Conservation (phyloP, 768 basidiomycete genomes). For the Xerocomellus amylosporus region DNA sequence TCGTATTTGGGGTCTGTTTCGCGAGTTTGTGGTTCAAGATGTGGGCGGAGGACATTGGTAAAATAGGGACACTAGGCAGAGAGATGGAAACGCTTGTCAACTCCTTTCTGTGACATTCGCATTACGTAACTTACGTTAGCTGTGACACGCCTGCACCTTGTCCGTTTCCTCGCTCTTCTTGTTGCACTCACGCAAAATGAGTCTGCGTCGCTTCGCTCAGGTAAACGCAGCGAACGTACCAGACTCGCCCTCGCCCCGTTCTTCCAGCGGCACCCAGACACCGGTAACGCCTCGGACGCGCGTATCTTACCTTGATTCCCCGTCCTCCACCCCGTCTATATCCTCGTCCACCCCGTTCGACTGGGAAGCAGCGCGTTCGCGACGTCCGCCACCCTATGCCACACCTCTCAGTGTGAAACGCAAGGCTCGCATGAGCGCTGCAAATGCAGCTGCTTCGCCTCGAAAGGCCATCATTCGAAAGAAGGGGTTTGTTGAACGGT, state of each 20-base stretch:
- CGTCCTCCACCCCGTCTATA: constrained; percentile 64
- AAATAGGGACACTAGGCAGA: constrained; percentile 21
- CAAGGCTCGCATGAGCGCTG: constrained; percentile 39
- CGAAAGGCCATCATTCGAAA: constrained; percentile 58
- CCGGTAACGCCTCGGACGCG: constrained; percentile 47
- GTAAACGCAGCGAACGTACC: constrained; percentile 39
- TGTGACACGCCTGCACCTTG: constrained; percentile 24
- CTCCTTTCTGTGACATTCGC: constrained; percentile 19
- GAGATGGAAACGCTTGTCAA: constrained; percentile 9
- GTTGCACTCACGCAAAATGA: constrained; percentile 35
- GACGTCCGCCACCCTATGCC: constrained; percentile 68
- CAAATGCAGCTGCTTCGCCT: constrained; percentile 31
- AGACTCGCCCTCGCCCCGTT: constrained; percentile 37
- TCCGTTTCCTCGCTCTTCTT: constrained; percentile 15
- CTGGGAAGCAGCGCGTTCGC: constrained; percentile 79
- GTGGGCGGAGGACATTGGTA: constrained; percentile 42
- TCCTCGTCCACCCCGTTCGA: constrained; percentile 80
- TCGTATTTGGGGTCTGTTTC: constrained; percentile 50
- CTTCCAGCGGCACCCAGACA: constrained; percentile 35
- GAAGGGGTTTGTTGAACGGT: constrained; percentile 66
- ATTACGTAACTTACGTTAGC: constrained; percentile 18
- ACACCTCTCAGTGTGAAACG: constrained; percentile 53
- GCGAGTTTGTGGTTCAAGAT: constrained; percentile 54
- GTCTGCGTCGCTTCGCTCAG: constrained; percentile 58
- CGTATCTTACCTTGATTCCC: constrained; percentile 57